A percentile compares a stretch with the other conserved stretches of the same genome.
Conservation (phyloP, 352 stramenopile genomes). For the Albugo candida region DNA sequence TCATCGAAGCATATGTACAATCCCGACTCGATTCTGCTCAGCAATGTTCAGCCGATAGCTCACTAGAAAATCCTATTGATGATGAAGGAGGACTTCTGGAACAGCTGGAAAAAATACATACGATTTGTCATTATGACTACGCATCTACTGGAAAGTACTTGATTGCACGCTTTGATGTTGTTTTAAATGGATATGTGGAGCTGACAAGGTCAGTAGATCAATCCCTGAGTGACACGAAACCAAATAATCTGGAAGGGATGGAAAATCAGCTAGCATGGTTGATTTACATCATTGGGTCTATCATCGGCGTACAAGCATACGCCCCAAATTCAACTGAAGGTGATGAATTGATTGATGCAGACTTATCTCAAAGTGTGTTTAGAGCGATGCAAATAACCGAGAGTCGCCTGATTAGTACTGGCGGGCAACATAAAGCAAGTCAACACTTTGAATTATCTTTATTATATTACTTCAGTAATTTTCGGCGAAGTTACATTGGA, state of each 20-base stretch:
- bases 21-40: slow-evolving; percentile 90
- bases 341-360: slow-evolving; percentile 89
- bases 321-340: slow-evolving; percentile 82
- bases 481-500: slow-evolving; percentile 82
- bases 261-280: slow-evolving; percentile 96
- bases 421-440: slow-evolving; percentile 69
- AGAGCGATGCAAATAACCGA: slow-evolving; percentile 92
- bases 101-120: slow-evolving; percentile 92
- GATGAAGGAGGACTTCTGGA: slow-evolving; percentile 93
- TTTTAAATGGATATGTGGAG: slow-evolving; percentile 87
- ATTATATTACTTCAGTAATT: slow-evolving; percentile 94
- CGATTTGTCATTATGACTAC: slow-evolving; percentile 95
- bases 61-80: slow-evolving; percentile 91
- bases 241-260: slow-evolving; percentile 21
- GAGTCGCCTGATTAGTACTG: slow-evolving; percentile 81
- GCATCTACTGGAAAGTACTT: slow-evolving; percentile 83
- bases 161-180: slow-evolving; percentile 86
- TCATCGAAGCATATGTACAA: slow-evolving; percentile 93
- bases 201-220: slow-evolving; percentile 32
- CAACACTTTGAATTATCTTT: slow-evolving; percentile 88
- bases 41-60: slow-evolving; percentile 83
- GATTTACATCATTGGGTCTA: slow-evolving; percentile 90
- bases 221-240: slow-evolving; percentile 21
- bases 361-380: slow-evolving; percentile 90
- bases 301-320: slow-evolving; percentile 92